Conservation (phyloP, 2,329 filamentous ascomycete genomes). For the Botrytis porri region DNA sequence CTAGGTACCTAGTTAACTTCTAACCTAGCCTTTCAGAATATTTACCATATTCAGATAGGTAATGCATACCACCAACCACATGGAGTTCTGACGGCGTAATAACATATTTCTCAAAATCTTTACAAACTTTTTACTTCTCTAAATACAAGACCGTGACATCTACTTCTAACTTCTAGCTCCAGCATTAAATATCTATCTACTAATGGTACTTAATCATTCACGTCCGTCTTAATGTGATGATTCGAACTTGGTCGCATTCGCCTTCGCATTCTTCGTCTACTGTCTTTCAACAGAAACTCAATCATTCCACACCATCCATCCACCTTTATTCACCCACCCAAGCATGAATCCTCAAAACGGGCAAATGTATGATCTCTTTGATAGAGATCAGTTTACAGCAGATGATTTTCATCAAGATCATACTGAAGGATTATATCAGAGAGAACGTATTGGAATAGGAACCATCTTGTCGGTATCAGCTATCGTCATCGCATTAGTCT, state of each 20-base stretch:
- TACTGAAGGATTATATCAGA: conserved; percentile 25
- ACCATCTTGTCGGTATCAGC: conserved; percentile 31
- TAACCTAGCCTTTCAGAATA: not conserved
- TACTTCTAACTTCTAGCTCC: not conserved
- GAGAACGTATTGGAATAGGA: conserved; percentile 16
- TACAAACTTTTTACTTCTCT: not conserved
- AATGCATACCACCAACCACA: not conserved
- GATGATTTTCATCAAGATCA: conserved; percentile 38
- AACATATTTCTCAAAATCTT: not conserved
- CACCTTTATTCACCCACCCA: conserved; percentile 29
- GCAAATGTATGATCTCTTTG: conserved; percentile 31
- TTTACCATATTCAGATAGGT: not conserved
- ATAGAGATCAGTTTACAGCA: conserved; percentile 31
- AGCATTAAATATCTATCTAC: not conserved
- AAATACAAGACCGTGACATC: not conserved
- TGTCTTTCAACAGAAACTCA: not conserved
- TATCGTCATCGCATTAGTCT: conserved; percentile 31
- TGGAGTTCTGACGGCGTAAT: not conserved
- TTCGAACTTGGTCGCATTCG: not conserved
- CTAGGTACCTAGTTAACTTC: not conserved
- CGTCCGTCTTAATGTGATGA: conserved; percentile 14
- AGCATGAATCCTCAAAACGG: conserved; percentile 35
- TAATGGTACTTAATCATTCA: conserved; percentile 9
- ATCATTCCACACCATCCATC: not conserved
- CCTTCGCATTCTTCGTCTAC: not conserved